phyloP scores from a whole-genome alignment of 495 filamentous ascomycete genomes.

The Elaphomyces granulatus region DNA sequence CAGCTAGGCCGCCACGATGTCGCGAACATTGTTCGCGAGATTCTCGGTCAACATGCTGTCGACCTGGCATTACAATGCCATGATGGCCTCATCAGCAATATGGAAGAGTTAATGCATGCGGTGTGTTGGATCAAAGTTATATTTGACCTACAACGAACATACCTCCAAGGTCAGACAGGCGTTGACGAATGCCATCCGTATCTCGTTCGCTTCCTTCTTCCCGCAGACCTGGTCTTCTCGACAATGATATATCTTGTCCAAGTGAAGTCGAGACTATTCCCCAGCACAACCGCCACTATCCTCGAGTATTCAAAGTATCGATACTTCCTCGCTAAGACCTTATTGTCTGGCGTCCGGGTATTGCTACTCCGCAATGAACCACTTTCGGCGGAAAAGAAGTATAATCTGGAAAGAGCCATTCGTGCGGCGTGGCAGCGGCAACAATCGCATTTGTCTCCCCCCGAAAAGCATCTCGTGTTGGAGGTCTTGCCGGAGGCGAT shows the following conservation, averaged over 20 bases:
- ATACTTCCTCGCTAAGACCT: conserved; percentile 11
- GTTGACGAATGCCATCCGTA: conserved; percentile 10
- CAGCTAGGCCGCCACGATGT: conserved; percentile 18
- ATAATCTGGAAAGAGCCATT: conserved; percentile 14
- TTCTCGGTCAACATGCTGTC: conserved; percentile 15
- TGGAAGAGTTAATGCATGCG: conserved; percentile 11
- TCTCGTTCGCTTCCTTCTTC: conserved; percentile 11
- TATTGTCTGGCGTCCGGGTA: conserved; percentile 14
- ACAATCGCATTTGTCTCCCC: conserved; percentile 11
- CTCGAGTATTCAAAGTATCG: conserved; percentile 9
- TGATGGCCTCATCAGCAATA: conserved; percentile 6
- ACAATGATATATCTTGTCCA: conserved; percentile 16
- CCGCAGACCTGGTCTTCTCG: conserved; percentile 12
- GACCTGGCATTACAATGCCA: conserved; percentile 11
- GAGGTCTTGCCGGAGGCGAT: conserved; percentile 12
- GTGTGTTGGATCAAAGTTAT: conserved; percentile 18
- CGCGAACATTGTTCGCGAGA: conserved; percentile 17
- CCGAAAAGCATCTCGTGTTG: conserved; percentile 13
- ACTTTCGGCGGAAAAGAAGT: conserved; percentile 10
- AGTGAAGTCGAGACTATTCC: conserved; percentile 14
- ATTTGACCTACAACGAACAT: conserved; percentile 18
- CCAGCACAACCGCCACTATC: conserved; percentile 5
- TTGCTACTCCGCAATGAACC: conserved; percentile 12
- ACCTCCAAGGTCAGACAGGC: conserved; percentile 11
- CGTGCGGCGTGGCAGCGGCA: conserved; percentile 11